Conservation (phyloP, 768 basidiomycete genomes). For the Tubosaeta sp. region DNA sequence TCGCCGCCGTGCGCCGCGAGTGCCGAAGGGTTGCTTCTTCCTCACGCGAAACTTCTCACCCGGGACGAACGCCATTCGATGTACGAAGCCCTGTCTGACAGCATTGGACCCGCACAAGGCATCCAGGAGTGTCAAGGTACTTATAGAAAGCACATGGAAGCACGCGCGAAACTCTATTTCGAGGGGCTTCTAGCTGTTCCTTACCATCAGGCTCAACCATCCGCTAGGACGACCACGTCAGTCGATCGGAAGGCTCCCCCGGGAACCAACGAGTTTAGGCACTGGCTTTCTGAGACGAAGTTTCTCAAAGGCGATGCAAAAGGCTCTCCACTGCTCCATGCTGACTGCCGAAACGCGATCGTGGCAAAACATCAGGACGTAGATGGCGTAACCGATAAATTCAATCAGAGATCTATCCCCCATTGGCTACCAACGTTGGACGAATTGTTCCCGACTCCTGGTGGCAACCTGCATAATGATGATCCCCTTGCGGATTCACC, state of each 20-base stretch:
- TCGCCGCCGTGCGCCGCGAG: constrained; percentile 22
- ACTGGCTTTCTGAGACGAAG: constrained; percentile 29
- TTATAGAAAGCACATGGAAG: constrained; percentile 50
- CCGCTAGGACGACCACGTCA: constrained; percentile 3
- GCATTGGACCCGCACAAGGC: constrained; percentile 42
- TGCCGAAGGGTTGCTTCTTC: constrained; percentile 12
- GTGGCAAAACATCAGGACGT: constrained; percentile 8
- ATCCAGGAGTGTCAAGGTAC: constrained; percentile 50
- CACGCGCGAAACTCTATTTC: constrained; percentile 44
- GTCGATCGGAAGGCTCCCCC: constrained; percentile 13
- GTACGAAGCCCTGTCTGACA: constrained; percentile 48
- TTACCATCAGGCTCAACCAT: constrained; percentile 13
- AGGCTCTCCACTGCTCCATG: constrained; percentile 8
- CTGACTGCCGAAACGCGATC: constrained; percentile 12
- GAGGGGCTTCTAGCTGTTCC: constrained; percentile 34
- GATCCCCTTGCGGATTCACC: constrained; percentile 24
- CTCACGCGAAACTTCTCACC: constrained; percentile 32
- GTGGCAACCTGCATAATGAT: background rate
- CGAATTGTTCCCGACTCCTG: constrained; percentile 23
- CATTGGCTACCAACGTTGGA: constrained; percentile 19
- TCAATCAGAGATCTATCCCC: constrained; percentile 6
- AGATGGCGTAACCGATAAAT: constrained; percentile 4
- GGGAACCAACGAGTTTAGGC: constrained; percentile 26
- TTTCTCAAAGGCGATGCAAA: constrained; percentile 21
- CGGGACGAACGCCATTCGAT: constrained; percentile 45